Conservation (phyloP, 495 filamentous ascomycete genomes). For the Aspergillus kassunensis region DNA sequence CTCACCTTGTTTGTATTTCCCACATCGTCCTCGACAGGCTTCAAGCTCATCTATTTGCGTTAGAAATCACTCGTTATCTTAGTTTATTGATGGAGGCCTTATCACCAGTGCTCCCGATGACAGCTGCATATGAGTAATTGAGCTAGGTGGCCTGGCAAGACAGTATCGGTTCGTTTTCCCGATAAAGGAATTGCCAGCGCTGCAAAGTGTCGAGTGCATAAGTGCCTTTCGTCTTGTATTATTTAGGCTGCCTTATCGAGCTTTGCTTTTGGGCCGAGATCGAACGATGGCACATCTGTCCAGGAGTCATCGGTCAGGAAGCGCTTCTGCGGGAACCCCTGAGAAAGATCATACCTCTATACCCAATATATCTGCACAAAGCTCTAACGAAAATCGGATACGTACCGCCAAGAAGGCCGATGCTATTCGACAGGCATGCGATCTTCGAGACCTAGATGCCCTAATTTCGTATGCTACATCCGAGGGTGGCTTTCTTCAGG, state of each 20-base stretch:
- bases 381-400: slow-evolving; percentile 1
- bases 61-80: too few species aligned
- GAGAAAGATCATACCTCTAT: slow-evolving; percentile 1
- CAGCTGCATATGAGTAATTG: slow-evolving; percentile 1
- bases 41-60: not conserved
- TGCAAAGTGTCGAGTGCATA: not conserved
- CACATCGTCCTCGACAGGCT: not conserved
- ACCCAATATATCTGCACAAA: not conserved
- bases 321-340: not conserved
- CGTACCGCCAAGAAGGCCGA: slow-evolving; percentile 26
- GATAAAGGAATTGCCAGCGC: not conserved
- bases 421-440: slow-evolving; percentile 66
- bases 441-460: slow-evolving; percentile 54
- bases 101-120: not conserved
- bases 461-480: slow-evolving; percentile 66
- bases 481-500: slow-evolving; percentile 70
- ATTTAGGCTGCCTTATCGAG: not conserved
- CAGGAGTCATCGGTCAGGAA: not conserved
- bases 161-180: slow-evolving; percentile 1
- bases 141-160: not conserved
- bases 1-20: not conserved
- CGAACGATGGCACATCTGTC: not conserved
- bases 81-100: not conserved
- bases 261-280: not conserved
- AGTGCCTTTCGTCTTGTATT: not conserved